Conservation (phyloP, 495 filamentous ascomycete genomes). For the Jackrogersella multiformis region DNA sequence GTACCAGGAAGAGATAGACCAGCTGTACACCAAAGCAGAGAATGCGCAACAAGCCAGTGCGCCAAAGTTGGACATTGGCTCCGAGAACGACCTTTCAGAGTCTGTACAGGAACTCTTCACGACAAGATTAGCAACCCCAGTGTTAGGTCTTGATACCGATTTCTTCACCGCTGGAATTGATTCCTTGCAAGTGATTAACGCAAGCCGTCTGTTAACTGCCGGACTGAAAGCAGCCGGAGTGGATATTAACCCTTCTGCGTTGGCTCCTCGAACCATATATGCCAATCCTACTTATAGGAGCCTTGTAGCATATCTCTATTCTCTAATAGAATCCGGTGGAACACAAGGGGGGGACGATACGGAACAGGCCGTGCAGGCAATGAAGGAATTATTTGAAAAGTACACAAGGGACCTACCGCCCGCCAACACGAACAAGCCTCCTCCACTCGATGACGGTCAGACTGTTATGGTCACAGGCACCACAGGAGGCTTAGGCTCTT, state of each 20-base stretch:
- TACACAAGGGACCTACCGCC: conserved; percentile 47
- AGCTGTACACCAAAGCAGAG: conserved; percentile 52
- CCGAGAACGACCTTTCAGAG: conserved; percentile 39
- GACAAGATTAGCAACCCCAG: conserved; percentile 37
- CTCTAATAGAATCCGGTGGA: conserved; percentile 19
- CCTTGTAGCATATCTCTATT: conserved; percentile 46
- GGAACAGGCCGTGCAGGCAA: conserved; percentile 1
- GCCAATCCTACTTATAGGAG: conserved; percentile 47
- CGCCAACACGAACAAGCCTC: conserved; percentile 26
- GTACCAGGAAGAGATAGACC: conserved; percentile 64
- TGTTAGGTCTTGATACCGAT: conserved; percentile 49
- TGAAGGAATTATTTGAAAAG: conserved; percentile 33
- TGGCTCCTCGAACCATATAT: conserved; percentile 54
- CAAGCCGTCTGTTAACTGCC: conserved; percentile 47
- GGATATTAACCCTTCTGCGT: conserved; percentile 39
- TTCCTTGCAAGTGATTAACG: conserved; percentile 60
- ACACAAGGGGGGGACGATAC: neutral
- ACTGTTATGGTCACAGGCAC: conserved; percentile 66
- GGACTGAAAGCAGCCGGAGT: conserved; percentile 48
- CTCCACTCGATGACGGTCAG: conserved; percentile 44
- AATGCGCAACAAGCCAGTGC: conserved; percentile 31
- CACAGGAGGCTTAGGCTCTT: conserved; percentile 65
- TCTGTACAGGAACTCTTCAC: conserved; percentile 51
- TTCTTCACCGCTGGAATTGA: conserved; percentile 60
- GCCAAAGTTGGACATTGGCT: conserved; percentile 45